Evolutionary conservation across 179 eudicot species (phyloP), one percentile per base, ranked within the genome.

Genomic region (Carnegiea gigantea): DNA sequence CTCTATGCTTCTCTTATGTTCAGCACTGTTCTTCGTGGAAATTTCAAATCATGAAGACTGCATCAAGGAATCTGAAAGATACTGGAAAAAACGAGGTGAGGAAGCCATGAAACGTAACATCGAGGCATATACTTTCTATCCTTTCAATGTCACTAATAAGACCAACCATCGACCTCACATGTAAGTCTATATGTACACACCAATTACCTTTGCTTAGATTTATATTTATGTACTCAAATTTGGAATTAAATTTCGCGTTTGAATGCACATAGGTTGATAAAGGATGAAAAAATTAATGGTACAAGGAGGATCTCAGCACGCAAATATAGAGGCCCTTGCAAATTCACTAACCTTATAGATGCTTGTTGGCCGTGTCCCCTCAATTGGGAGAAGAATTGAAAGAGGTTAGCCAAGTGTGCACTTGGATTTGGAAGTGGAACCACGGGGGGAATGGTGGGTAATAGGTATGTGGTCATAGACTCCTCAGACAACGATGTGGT

Each of bases 361-460:
- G 76, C 76, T 74, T 90, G 91, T 26, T 90, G 92, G 92, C 78
- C 91, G 40, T 90, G 92, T 75, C 79, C 54, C 14, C 51, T 75
- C 9, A 77, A 87, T 26, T 88, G 92, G 92, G 85, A 72, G 12
- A 73, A 40, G 12, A 84, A 90, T 70, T 84, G 92, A 48, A 75
- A 86, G 73, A 77, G 68, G 64, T 73, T 90, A 59, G 92, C 92
- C 71, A 88, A 88, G 43, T 90, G 92, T 30, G 91, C 73, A 6
- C 65, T 81, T 0, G 92, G 92, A 9, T 90, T 88, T 30, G 92
- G 89, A 1, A 70, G 14, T 6, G 85, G 87, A 0, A 86, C 90
- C 20, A 84, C 85, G 15, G 92, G 92, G 2, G 92, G 92, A 1
- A 88, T 83, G 40, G 83, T 36, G 0, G 92, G 92, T 9, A 51